A percentile compares a stretch with the other conserved stretches of the same genome.
Evolutionary conservation across 257 asterid species (phyloP).

Genomic region (Nyctanthes arbortristis): DNA sequence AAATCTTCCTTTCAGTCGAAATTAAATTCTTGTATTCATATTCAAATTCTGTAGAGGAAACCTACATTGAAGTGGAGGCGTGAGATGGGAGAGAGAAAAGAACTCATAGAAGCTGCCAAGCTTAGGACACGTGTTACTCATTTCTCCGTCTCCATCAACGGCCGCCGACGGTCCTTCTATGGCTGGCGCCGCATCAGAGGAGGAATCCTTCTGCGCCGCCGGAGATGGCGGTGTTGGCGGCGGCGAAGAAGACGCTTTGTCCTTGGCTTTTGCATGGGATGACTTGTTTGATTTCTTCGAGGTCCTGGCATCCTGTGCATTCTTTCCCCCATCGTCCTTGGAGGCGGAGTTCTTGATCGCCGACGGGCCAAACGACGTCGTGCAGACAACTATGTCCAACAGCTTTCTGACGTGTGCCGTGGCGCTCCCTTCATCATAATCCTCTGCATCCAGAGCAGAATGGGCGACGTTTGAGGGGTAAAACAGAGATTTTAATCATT

Average conservation of each 20-base stretch:
- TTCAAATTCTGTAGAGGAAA: slow-evolving; percentile 1
- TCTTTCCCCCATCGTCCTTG: slow-evolving; percentile 40
- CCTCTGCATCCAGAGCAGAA: slow-evolving; percentile 60
- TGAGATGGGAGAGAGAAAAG: slow-evolving; percentile 95
- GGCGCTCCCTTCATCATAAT: slow-evolving; percentile 80
- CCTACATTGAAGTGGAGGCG: slow-evolving; percentile 93
- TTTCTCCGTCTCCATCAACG: slow-evolving; percentile 74
- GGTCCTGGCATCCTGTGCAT: slow-evolving; percentile 53
- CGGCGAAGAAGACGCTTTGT: slow-evolving; percentile 50
- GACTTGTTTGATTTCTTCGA: slow-evolving; percentile 63
- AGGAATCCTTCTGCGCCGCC: slow-evolving; percentile 28
- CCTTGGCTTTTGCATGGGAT: slow-evolving; percentile 38
- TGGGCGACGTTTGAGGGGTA: too few species aligned
- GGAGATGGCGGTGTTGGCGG: slow-evolving; percentile 35
- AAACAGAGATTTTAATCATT: background rate
- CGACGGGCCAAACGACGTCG: slow-evolving; percentile 88
- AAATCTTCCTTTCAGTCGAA: too few species aligned
- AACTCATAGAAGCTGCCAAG: slow-evolving; percentile 93
- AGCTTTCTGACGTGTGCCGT: slow-evolving; percentile 85
- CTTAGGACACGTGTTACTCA: slow-evolving; percentile 80
- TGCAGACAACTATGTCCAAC: slow-evolving; percentile 79
- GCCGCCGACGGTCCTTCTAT: slow-evolving; percentile 40
- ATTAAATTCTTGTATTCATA: background rate
- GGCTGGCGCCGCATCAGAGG: slow-evolving; percentile 16
- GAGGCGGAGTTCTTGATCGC: slow-evolving; percentile 40